Percentiles rank a stretch among this genome's conserved stretches.
These are phyloP conservation scores for Grosmannia clavigera DNA, from an alignment of 2,329 filamentous ascomycete species.

Conservation along the genomic window DNA sequence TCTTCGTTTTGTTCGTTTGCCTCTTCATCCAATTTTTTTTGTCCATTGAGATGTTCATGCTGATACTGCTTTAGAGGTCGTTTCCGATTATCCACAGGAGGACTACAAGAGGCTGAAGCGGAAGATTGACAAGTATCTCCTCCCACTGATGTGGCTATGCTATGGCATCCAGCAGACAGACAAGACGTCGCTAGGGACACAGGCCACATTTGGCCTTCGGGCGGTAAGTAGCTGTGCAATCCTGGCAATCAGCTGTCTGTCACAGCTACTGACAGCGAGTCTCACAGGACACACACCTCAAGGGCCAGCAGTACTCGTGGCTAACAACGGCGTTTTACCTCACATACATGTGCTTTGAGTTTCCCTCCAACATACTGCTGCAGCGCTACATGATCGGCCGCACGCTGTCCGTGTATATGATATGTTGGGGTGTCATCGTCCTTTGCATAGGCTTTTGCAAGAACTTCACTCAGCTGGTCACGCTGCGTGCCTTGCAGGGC, in stretches of 20 bases:
- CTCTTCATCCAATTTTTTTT: too few relatives aligned
- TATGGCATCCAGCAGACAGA: constrained; percentile 37
- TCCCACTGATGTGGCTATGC: constrained; percentile 30
- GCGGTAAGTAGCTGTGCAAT: constrained; percentile 5
- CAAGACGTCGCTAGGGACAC: constrained; percentile 28
- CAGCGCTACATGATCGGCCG: constrained; percentile 17
- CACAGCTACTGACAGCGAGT: not conserved
- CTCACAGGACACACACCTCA: constrained; percentile 13
- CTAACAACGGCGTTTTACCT: constrained; percentile 25
- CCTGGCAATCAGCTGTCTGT: not conserved
- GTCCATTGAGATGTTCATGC: not conserved
- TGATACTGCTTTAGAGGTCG: not conserved
- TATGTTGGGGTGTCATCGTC: constrained; percentile 20
- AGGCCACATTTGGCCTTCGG: constrained; percentile 25
- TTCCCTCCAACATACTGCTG: constrained; percentile 19
- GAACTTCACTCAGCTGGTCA: constrained; percentile 24
- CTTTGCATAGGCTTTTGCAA: constrained; percentile 25
- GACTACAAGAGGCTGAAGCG: constrained; percentile 5
- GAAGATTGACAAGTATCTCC: constrained; percentile 5
- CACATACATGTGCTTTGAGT: constrained; percentile 19
- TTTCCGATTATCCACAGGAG: constrained; percentile 1
- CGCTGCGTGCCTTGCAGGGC: constrained; percentile 24
- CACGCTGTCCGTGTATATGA: constrained; percentile 17
- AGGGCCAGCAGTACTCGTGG: constrained; percentile 15
- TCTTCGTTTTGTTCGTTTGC: too few relatives aligned